These are phyloP conservation scores for Nakazawaea ishiwadae DNA, from an alignment of 805 yeast species.

Conservation along the genomic window DNA sequence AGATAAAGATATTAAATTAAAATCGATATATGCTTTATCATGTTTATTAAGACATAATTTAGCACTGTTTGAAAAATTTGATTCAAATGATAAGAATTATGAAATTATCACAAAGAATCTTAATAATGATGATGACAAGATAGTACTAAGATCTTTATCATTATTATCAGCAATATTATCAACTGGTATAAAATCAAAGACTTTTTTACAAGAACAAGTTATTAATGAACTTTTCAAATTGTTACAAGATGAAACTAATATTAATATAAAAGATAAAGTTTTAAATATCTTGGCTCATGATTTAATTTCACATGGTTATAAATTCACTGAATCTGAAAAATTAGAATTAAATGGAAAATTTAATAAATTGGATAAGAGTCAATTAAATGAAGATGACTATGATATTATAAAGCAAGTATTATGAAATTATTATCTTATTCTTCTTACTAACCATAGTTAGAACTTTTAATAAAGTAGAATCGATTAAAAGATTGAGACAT, in stretches of 20 bases:
- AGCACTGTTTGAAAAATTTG: slow-evolving; percentile 52
- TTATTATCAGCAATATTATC: slow-evolving; percentile 56
- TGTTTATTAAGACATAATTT: slow-evolving; percentile 67
- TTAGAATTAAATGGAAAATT: slow-evolving; percentile 31
- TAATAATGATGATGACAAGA: slow-evolving; percentile 24
- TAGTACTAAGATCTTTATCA: slow-evolving; percentile 50
- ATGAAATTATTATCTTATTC: slow-evolving; percentile 8
- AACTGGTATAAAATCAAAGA: slow-evolving; percentile 37
- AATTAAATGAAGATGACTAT: slow-evolving; percentile 51
- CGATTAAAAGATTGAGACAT: slow-evolving; percentile 21
- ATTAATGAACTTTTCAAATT: slow-evolving; percentile 28
- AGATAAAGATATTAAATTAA: slow-evolving; percentile 38
- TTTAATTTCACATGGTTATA: slow-evolving; percentile 38
- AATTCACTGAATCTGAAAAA: slow-evolving; percentile 41
- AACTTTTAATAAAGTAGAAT: slow-evolving; percentile 31
- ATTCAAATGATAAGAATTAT: slow-evolving; percentile 33
- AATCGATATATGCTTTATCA: slow-evolving; percentile 76
- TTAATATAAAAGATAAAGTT: slow-evolving; percentile 54
- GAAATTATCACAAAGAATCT: slow-evolving; percentile 14
- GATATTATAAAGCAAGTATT: slow-evolving; percentile 42
- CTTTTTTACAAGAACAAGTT: slow-evolving; percentile 33
- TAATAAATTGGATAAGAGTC: slow-evolving; percentile 38
- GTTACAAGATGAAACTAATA: slow-evolving; percentile 31
- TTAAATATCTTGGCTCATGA: slow-evolving; percentile 41
- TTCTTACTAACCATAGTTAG: slow-evolving; percentile 17